Conservation (phyloP, 805 yeast species). For the fission yeast (Schizosaccharomyces pombe) region ASM294v3 CU329670.1:2338001-2338500, state of each 20-base stretch:
- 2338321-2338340: too few relatives aligned
- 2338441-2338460: conserved; percentile 1
- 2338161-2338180: not conserved
- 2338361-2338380: too few relatives aligned
- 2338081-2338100: too few relatives aligned
- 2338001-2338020: too few relatives aligned
- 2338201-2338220: not conserved
- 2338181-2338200: not conserved
- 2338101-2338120: too few relatives aligned
- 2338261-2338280: not conserved
- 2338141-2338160: too few relatives aligned
- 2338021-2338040: too few relatives aligned
- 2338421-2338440: conserved; percentile 4
- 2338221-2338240: not conserved
- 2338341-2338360: too few relatives aligned
- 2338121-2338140: too few relatives aligned
- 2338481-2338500: not conserved
- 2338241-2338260: not conserved
- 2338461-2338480: not conserved
- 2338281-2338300: not conserved
- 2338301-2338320: not conserved
- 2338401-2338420: not conserved
- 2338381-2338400: too few relatives aligned
- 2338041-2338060: too few relatives aligned
- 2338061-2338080: too few relatives aligned